Base-by-base conservation (phyloP, 2,329 filamentous ascomycete species). In the Penicillium sp. region DNA sequence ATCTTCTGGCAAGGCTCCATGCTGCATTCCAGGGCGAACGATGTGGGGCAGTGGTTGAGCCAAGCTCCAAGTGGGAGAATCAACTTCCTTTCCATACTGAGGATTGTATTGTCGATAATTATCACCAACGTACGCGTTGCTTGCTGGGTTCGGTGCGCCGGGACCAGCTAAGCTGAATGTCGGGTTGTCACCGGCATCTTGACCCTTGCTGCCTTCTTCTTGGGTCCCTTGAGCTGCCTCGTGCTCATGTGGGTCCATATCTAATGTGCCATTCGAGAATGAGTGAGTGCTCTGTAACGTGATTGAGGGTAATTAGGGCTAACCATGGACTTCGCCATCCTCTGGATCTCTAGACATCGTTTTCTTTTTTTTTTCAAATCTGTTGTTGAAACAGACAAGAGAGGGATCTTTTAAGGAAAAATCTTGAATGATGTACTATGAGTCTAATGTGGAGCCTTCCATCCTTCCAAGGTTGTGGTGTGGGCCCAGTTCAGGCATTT, bases 11-110 rank as follows among this genome's bases (percentile, higher is more conserved):
- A 58, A 47, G 16, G 60, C 49, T 11, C 58, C 58, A 14, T 58
- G 61, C 8, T 58, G 62, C 81, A 82, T 83, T 0, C 81, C 81
- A 8, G 76, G 74, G 23, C 81, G 74, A 19, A 83, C 72, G 0
- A 83, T 80, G 54, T 78, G 79, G 13, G 81, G 81, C 6, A 83
- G 68, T 1, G 81, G 80, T 58, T 81, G 77, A 1, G 79, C 80
- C 39, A 83, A 64, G 58, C 80, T 77, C 76, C 81, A 84, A 43
- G 83, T 73, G 2, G 81, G 81, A 8, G 62, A 60, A 8, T 80
- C 75, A 1, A 74, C 68, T 21, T 78, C 72, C 54, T 80, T 76
- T 26, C 80, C 80, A 56, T 83, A 83, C 39, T 78, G 77, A 3
- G 81, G 81, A 53, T 83, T 83, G 11, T 81, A 68, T 7, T 76